Evolutionary conservation across 768 basidiomycete species (phyloP).

Genomic region (Pleurotus eryngii): DNA sequence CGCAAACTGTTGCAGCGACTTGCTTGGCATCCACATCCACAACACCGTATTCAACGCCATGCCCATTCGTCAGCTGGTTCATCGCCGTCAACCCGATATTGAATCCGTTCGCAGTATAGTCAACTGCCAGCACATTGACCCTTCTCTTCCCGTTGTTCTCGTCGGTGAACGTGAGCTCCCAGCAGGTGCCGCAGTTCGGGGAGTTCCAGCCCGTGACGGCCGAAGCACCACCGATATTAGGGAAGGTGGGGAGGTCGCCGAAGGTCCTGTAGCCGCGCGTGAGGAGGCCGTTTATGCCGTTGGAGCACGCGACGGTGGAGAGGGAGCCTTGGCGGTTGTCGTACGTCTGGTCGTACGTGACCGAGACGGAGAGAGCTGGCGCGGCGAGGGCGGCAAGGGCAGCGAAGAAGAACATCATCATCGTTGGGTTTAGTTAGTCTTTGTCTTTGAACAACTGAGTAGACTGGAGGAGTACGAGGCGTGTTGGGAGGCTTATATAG

Average conservation of each 20-base stretch:
- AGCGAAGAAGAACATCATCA: conserved; percentile 19
- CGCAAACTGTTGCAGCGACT: conserved; percentile 47
- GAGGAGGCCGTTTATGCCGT: conserved; percentile 51
- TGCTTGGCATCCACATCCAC: conserved; percentile 40
- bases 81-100: conserved; percentile 52
- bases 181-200: conserved; percentile 55
- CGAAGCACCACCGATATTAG: conserved; percentile 53
- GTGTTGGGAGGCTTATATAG: background rate
- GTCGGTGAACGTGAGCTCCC: conserved; percentile 47
- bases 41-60: conserved; percentile 45
- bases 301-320: conserved; percentile 39
- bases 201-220: conserved; percentile 53
- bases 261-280: conserved; percentile 43
- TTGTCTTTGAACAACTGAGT: background rate
- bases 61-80: conserved; percentile 46
- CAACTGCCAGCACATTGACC: conserved; percentile 51
- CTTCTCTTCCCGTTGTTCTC: conserved; percentile 23
- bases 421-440: background rate
- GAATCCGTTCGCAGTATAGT: conserved; percentile 44
- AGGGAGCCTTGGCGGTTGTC: conserved; percentile 42
- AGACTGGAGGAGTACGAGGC: background rate
- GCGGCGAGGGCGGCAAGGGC: conserved; percentile 20
- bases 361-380: conserved; percentile 23
- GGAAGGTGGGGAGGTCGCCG: conserved; percentile 52
- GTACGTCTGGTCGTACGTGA: conserved; percentile 46